These are phyloP conservation scores for Besnoitia besnoiti DNA, from an alignment of 169 alveolate species.

Conservation along the genomic window DNA sequence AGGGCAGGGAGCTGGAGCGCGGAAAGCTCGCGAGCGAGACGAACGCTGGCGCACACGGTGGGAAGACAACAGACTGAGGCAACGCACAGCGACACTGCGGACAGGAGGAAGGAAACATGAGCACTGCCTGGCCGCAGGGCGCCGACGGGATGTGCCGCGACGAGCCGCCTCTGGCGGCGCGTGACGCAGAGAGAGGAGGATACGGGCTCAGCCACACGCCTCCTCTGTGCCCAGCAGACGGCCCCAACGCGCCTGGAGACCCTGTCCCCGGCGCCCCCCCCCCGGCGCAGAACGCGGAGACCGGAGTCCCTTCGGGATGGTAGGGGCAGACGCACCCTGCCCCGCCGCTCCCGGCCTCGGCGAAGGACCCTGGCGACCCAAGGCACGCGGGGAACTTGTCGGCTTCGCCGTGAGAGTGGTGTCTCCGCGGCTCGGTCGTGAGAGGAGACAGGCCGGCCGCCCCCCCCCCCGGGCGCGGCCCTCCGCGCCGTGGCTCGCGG, in stretches of 20 bases:
- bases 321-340: neutral
- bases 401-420: neutral
- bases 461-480: neutral
- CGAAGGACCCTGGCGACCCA: neutral
- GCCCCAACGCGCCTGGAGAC: too few relatives aligned
- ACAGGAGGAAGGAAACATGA: constrained; percentile 7
- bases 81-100: neutral
- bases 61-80: neutral
- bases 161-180: neutral
- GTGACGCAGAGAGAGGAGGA: neutral
- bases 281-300: neutral
- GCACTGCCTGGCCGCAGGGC: neutral
- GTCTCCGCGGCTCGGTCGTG: neutral
- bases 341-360: neutral
- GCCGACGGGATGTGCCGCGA: neutral
- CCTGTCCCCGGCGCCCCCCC: neutral
- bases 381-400: neutral
- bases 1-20: neutral
- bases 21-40: neutral
- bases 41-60: neutral
- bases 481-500: neutral
- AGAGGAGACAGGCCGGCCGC: neutral
- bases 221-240: too few relatives aligned
- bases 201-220: too few relatives aligned
- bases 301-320: neutral